A percentile compares a stretch with the other conserved stretches of the same genome.
Conservation (phyloP, 2,329 filamentous ascomycete species). For the Diaporthe sp. region DNA sequence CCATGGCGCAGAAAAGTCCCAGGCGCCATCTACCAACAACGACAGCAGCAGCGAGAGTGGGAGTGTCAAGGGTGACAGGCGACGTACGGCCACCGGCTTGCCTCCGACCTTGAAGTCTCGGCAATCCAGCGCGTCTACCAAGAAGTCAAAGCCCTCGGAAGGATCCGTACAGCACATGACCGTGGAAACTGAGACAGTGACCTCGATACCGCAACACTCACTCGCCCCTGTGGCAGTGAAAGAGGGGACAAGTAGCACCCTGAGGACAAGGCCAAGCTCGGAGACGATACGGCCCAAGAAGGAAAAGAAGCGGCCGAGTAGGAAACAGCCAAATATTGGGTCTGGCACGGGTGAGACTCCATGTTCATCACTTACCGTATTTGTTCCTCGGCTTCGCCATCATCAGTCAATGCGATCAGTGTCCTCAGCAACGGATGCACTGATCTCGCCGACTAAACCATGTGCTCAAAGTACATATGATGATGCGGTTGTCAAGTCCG, state of each 20-base stretch:
- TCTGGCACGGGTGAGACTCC: slow-evolving; percentile 78
- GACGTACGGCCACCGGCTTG: slow-evolving; percentile 59
- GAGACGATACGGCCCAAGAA: slow-evolving; percentile 97
- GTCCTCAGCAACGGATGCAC: slow-evolving; percentile 49
- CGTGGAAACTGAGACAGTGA: slow-evolving; percentile 96
- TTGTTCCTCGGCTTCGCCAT: slow-evolving; percentile 55
- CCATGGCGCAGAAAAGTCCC: slow-evolving; percentile 45
- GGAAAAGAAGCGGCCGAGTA: slow-evolving; percentile 84
- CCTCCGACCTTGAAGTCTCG: slow-evolving; percentile 69
- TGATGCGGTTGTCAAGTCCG: slow-evolving; percentile 42
- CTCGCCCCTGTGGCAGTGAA: slow-evolving; percentile 76
- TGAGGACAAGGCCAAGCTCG: slow-evolving; percentile 90
- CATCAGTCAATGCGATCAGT: slow-evolving; percentile 57
- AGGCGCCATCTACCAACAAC: slow-evolving; percentile 32
- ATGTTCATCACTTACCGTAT: slow-evolving; percentile 44
- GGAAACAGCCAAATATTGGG: slow-evolving; percentile 81
- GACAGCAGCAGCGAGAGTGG: slow-evolving; percentile 79
- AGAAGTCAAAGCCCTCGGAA: slow-evolving; percentile 80
- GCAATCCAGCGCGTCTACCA: slow-evolving; percentile 78
- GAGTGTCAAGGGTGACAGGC: slow-evolving; percentile 61
- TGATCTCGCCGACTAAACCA: slow-evolving; percentile 53
- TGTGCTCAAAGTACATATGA: slow-evolving; percentile 52
- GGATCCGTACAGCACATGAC: slow-evolving; percentile 92
- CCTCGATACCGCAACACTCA: slow-evolving; percentile 87
- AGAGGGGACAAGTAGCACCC: slow-evolving; percentile 76